A percentile compares a stretch with the other conserved stretches of the same genome.
phyloP scores from a whole-genome alignment of 2,329 filamentous ascomycete genomes.

The Helicocarpus griseus region DNA sequence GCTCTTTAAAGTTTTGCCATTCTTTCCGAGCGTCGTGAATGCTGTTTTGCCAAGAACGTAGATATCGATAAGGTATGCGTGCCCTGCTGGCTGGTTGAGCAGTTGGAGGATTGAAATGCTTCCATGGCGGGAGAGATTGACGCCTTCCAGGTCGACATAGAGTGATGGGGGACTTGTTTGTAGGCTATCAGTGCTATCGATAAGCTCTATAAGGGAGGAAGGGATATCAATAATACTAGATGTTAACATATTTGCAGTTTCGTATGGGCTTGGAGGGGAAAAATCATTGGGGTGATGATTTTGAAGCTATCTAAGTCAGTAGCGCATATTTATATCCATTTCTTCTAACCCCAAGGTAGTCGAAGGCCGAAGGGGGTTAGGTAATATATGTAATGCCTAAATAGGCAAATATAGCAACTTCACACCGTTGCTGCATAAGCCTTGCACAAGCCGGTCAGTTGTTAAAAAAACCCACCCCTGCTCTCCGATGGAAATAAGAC shows the following conservation, averaged over 20 bases:
- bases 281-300: not conserved
- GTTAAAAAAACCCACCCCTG: no score
- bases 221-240: conserved; percentile 1
- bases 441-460: not conserved
- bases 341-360: no score
- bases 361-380: not conserved
- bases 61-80: conserved; percentile 39
- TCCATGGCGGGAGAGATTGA: conserved; percentile 34
- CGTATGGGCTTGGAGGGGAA: not conserved
- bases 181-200: conserved; percentile 17
- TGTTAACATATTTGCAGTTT: not conserved
- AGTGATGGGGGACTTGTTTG: conserved; percentile 26
- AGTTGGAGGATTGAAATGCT: conserved; percentile 39
- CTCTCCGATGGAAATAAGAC: no score
- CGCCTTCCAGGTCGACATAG: conserved; percentile 43
- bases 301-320: not conserved
- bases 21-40: conserved; percentile 28
- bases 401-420: not conserved
- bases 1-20: conserved; percentile 21
- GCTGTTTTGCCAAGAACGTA: conserved; percentile 26
- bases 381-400: not conserved
- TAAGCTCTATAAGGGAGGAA: conserved; percentile 5
- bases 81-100: conserved; percentile 20
- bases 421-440: not conserved
- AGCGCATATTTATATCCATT: not conserved